These are phyloP conservation scores for Moniliophthora roreri DNA, from an alignment of 1,284 basidiomycete genomes.

Conservation along the genomic window DNA sequence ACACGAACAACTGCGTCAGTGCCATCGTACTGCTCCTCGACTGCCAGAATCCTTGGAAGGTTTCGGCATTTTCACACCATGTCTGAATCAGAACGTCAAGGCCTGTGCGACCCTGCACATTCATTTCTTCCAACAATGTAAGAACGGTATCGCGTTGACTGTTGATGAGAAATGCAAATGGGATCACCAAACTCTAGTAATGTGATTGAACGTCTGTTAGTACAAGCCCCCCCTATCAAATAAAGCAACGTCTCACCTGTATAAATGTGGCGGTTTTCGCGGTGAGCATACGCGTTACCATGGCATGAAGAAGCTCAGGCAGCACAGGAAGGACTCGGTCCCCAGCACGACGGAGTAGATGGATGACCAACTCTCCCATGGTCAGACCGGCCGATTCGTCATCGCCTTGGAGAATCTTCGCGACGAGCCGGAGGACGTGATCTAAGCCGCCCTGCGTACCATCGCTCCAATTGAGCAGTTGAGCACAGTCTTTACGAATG, in stretches of 20 bases:
- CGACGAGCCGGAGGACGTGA: slow-evolving; percentile 72
- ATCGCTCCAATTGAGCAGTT: slow-evolving; percentile 78
- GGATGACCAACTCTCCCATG: slow-evolving; percentile 93
- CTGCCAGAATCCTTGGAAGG: slow-evolving; percentile 94
- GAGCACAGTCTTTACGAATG: slow-evolving; percentile 83
- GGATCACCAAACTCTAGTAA: slow-evolving; percentile 78
- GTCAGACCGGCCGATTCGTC: slow-evolving; percentile 88
- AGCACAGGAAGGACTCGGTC: slow-evolving; percentile 81
- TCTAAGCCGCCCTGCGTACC: slow-evolving; percentile 73
- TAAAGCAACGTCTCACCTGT: slow-evolving; percentile 52
- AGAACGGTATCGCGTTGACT: slow-evolving; percentile 80
- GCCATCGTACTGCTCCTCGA: slow-evolving; percentile 83
- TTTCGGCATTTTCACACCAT: slow-evolving; percentile 94
- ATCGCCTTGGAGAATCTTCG: slow-evolving; percentile 73
- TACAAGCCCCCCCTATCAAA: not conserved
- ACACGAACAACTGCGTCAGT: slow-evolving; percentile 74
- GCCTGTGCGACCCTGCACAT: slow-evolving; percentile 55
- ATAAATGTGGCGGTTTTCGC: slow-evolving; percentile 89
- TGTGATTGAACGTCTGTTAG: not conserved
- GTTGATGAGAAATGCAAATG: slow-evolving; percentile 91
- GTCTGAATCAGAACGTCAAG: slow-evolving; percentile 83
- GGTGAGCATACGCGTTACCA: slow-evolving; percentile 76
- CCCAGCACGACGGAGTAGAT: slow-evolving; percentile 80
- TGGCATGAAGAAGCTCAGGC: slow-evolving; percentile 82
- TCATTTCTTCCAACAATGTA: slow-evolving; percentile 68